These are phyloP conservation scores for Polygonum maritimum DNA, from an alignment of 148 eudicot genomes.

Conservation along the genomic window DNA sequence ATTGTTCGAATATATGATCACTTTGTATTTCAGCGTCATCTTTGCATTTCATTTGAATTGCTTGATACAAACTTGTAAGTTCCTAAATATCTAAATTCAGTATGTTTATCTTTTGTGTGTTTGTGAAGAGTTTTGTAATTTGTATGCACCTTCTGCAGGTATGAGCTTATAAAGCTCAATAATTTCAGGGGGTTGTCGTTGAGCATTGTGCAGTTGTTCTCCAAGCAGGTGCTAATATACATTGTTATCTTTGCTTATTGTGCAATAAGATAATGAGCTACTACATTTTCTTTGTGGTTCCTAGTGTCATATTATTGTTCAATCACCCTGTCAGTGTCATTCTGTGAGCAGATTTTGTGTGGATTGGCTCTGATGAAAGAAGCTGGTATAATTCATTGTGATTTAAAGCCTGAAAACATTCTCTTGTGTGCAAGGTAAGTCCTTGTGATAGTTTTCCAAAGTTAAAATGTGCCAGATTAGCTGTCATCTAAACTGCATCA, in stretches of 20 bases:
- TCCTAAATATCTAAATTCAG: background rate
- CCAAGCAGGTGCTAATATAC: conserved; percentile 64
- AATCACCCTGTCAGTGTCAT: conserved; percentile 8
- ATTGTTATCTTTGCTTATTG: background rate
- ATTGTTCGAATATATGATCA: conserved; percentile 91
- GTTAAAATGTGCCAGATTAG: conserved; percentile 1
- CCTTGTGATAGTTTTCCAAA: conserved; percentile 8
- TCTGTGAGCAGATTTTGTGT: conserved; percentile 54
- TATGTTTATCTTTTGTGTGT: background rate
- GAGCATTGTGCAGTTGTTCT: conserved; percentile 90
- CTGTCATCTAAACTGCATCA: conserved; percentile 13
- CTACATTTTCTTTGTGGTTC: background rate
- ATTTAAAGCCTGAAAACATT: conserved; percentile 95
- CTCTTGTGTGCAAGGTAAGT: conserved; percentile 82
- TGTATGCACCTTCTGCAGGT: conserved; percentile 31
- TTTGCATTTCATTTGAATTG: conserved; percentile 91
- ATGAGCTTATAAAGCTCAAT: conserved; percentile 83
- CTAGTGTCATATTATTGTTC: conserved; percentile 9
- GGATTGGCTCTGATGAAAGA: conserved; percentile 93
- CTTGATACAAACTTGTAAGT: conserved; percentile 87
- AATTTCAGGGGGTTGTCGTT: conserved; percentile 79
- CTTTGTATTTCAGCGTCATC: conserved; percentile 81
- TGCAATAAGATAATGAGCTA: background rate
- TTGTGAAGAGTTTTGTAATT: conserved; percentile 6
- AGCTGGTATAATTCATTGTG: conserved; percentile 94